These are phyloP conservation scores for Lodderomyces jiufengensis DNA, from an alignment of 1,139 yeast genomes.

Conservation along the genomic window DNA sequence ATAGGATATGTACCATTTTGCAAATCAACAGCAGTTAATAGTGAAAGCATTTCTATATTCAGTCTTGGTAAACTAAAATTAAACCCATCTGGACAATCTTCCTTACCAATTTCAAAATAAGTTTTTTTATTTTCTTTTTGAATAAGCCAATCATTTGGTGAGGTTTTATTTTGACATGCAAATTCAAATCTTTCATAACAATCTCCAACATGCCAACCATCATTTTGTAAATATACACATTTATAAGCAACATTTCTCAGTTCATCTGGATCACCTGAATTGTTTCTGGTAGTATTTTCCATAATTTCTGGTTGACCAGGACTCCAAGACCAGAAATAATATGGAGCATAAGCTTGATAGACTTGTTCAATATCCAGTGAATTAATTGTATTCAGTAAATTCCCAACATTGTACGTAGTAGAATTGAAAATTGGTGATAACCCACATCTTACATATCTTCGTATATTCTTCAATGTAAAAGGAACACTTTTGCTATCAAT, in stretches of 20 bases:
- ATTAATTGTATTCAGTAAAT: constrained; percentile 5
- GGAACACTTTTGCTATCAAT: constrained; percentile 27
- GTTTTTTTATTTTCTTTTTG: constrained; percentile 24
- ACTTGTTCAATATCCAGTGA: constrained; percentile 14
- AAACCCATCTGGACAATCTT: constrained; percentile 49
- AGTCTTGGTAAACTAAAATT: constrained; percentile 56
- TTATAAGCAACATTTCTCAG: constrained; percentile 36
- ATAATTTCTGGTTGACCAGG: constrained; percentile 39
- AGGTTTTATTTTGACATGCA: constrained; percentile 50
- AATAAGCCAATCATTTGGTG: constrained; percentile 49
- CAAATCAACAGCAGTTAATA: constrained; percentile 21
- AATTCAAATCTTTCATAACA: constrained; percentile 55
- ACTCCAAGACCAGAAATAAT: constrained; percentile 70
- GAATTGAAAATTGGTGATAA: constrained; percentile 56
- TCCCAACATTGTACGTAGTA: constrained; percentile 21
- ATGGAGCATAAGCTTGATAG: constrained; percentile 24
- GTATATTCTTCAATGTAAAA: constrained; percentile 32
- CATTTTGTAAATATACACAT: constrained; percentile 54
- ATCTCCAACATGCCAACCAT: constrained; percentile 58
- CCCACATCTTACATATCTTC: constrained; percentile 49
- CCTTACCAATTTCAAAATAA: constrained; percentile 51
- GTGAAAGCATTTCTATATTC: constrained; percentile 35
- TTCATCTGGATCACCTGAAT: constrained; percentile 4
- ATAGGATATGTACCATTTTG: constrained; percentile 30
- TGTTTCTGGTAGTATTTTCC: not conserved